Conservation (phyloP, 2,329 filamentous ascomycete genomes). For the Aspergillus nomiae region DNA sequence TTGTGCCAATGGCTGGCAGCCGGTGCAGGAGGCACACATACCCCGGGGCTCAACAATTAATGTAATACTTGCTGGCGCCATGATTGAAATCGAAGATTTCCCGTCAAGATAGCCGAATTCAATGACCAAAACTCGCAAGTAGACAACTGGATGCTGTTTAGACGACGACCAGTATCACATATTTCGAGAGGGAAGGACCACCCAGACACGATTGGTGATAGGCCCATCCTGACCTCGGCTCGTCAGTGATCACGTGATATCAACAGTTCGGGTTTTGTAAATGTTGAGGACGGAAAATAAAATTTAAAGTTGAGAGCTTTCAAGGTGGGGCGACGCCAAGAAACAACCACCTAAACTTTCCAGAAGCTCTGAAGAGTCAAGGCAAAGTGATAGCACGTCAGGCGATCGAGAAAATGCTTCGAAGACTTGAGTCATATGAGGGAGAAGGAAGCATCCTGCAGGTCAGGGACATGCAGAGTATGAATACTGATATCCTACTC, state of each 20-base stretch:
- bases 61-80: conserved; percentile 41
- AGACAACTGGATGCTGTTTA: background rate
- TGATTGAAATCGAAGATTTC: conserved; percentile 14
- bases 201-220: background rate
- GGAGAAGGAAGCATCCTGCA: background rate
- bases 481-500: background rate
- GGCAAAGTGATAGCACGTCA: no score
- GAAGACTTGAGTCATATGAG: no score
- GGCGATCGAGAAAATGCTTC: no score
- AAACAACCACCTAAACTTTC: background rate
- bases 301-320: conserved; percentile 4
- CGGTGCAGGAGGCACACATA: conserved; percentile 34
- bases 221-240: background rate
- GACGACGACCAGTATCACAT: background rate
- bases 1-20: background rate
- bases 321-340: background rate
- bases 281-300: background rate
- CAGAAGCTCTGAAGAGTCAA: background rate
- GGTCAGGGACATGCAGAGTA: background rate
- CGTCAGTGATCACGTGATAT: background rate
- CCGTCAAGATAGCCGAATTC: background rate
- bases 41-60: conserved; percentile 46
- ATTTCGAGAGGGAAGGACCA: background rate
- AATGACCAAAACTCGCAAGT: background rate
- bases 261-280: background rate